Conservation (phyloP, 2,329 filamentous ascomycete genomes). For the Corniculantispora saksenae region DNA sequence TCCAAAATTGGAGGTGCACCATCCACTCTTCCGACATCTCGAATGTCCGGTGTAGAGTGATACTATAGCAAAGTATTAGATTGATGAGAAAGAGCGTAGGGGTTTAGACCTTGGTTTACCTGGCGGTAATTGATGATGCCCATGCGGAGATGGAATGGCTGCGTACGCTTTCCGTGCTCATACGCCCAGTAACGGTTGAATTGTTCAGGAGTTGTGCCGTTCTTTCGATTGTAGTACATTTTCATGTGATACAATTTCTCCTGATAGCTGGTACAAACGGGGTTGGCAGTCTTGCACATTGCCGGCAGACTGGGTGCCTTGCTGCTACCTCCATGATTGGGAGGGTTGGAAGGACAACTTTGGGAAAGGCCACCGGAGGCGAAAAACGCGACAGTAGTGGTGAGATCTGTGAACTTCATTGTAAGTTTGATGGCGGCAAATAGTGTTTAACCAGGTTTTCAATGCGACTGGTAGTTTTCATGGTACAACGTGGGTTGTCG, state of each 20-base stretch:
- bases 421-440: no score
- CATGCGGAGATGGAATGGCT: background rate
- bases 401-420: no score
- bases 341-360: background rate
- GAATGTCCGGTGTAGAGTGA: background rate
- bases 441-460: no score
- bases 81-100: no score
- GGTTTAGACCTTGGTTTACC: background rate
- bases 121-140: background rate
- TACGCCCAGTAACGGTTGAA: background rate
- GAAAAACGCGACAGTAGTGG: background rate
- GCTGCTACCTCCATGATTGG: background rate
- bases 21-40: background rate
- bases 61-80: background rate
- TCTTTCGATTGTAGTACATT: background rate
- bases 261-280: background rate
- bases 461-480: no score
- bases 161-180: background rate
- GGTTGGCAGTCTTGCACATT: background rate
- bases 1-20: background rate
- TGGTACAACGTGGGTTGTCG: no score
- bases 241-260: background rate
- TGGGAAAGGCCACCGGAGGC: background rate
- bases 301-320: background rate
- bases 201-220: background rate